A percentile compares a stretch with the other conserved stretches of the same genome.
Conservation (phyloP, 805 yeast genomes). For the Phaffomyces opuntiae region DNA sequence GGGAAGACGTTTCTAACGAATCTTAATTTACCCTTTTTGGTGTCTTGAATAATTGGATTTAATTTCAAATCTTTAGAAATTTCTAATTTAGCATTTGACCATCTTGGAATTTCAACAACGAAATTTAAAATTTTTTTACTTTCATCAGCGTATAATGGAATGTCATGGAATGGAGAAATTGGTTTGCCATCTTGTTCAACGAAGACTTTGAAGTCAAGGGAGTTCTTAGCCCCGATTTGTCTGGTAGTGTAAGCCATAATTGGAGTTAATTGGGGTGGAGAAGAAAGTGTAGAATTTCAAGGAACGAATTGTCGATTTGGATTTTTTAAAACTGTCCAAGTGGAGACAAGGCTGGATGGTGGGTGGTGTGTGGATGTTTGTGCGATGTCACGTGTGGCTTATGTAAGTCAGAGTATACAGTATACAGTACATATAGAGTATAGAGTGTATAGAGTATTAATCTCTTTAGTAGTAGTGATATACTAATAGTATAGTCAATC, state of each 20-base stretch:
- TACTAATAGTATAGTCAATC: no score
- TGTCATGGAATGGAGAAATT: constrained; percentile 91
- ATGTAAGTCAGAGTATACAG: no score
- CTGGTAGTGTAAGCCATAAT: constrained; percentile 80
- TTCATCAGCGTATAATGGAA: constrained; percentile 89
- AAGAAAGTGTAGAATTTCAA: background rate
- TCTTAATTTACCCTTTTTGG: constrained; percentile 94
- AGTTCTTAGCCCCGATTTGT: constrained; percentile 92
- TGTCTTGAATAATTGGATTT: constrained; percentile 95
- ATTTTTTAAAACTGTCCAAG: no score
- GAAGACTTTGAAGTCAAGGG: constrained; percentile 87
- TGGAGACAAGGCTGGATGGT: background rate
- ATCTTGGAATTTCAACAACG: constrained; percentile 97
- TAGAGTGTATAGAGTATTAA: no score
- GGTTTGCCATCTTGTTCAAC: constrained; percentile 91
- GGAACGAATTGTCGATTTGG: background rate
- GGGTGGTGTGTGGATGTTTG: no score
- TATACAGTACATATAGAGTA: no score
- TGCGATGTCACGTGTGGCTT: no score
- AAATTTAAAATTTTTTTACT: constrained; percentile 82
- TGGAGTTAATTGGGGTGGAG: background rate
- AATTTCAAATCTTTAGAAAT: constrained; percentile 75
- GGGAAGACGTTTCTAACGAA: constrained; percentile 98
- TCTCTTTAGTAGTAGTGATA: no score
- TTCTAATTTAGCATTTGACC: constrained; percentile 97